Base-by-base conservation (phyloP, 352 stramenopile species). In the Phytophthora colocasiae region DNA sequence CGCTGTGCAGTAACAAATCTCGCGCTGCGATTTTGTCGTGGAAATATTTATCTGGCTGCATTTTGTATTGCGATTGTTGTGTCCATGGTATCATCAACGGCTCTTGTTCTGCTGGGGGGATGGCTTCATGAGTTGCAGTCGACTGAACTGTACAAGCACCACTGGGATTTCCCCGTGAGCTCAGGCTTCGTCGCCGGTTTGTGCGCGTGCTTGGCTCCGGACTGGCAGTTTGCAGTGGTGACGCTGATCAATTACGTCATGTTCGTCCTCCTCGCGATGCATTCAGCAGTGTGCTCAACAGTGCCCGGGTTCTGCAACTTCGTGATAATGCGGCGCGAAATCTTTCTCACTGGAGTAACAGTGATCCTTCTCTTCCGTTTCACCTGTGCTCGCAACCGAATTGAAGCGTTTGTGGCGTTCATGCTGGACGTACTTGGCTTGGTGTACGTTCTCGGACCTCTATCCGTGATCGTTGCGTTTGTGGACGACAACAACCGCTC, bases 391-490 rank as follows among this genome's bases (percentile, higher is more conserved):
- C 5, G 41, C 41, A 31, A n/a, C 41, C 8, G 41, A 3, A 22
- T 10, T 6, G 39, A 45, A 45, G 39, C n/a, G 15, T 45, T 45
- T 45, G 39, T 45, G n/a, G 19, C 39, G 6, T 45, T 45, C n/a
- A 45, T 26, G 39, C 39, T 45, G n/a, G 39, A 45, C 39, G 39
- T 26, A n/a, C 39, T 45, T 8, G 39, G 39, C 9, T 6, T 45
- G 12, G 39, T 45, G n/a, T 45, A 45, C n/a, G 5, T 45, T n/a
- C 5, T 45, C 4, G 39, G 39, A n/a, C 70, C 56, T 47, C 70
- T 86, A 9, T 75, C 63, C 24, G 44, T 75, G 11, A 45, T 83
- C 15, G 60, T 83, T 11, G 64, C 64, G 0, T 74, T 82, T 43
- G 75, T 86, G 39, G n/a, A 45, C 14, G 39, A 15, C 12, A 19